Evolutionary conservation across 345 rosid species (phyloP).

Genomic region (Salix brachista): DNA sequence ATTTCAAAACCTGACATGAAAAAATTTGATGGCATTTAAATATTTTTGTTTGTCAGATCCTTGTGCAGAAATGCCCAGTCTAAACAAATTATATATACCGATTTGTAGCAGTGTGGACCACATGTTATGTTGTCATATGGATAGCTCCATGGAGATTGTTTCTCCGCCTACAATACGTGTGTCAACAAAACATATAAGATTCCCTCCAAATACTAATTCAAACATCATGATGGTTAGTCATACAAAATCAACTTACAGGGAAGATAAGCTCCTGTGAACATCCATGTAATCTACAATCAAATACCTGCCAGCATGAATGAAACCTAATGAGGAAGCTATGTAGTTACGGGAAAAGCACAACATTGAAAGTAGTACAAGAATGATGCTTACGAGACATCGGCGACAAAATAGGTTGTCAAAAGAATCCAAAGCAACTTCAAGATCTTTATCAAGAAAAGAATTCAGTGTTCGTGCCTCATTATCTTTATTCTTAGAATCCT

Average conservation of each 20-base stretch:
- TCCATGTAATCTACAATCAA: slow-evolving; percentile 97
- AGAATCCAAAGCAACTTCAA: slow-evolving; percentile 98
- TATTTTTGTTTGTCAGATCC: slow-evolving; percentile 3
- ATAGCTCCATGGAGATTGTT: slow-evolving; percentile 66
- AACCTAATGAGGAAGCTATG: slow-evolving; percentile 6
- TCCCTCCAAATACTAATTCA: slow-evolving; percentile 15
- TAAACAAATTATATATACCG: slow-evolving; percentile 37
- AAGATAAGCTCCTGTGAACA: slow-evolving; percentile 97
- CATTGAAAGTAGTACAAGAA: slow-evolving; percentile 3
- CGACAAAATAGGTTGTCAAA: slow-evolving; percentile 97
- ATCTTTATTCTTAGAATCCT: slow-evolving; percentile 41
- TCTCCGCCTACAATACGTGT: slow-evolving; percentile 62
- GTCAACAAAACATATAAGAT: slow-evolving; percentile 23
- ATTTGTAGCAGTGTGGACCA: slow-evolving; percentile 70
- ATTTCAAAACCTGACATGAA: slow-evolving; percentile 53
- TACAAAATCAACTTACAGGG: slow-evolving; percentile 62
- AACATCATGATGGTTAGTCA: slow-evolving; percentile 18
- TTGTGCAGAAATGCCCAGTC: slow-evolving; percentile 8
- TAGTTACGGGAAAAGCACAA: neutral
- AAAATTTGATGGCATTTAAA: slow-evolving; percentile 15
- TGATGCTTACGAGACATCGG: slow-evolving; percentile 78
- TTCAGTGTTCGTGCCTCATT: slow-evolving; percentile 50
- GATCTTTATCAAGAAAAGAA: slow-evolving; percentile 73
- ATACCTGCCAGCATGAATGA: slow-evolving; percentile 57
- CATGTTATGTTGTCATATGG: slow-evolving; percentile 60